phyloP scores from a whole-genome alignment of 495 filamentous ascomycete genomes.

The Penicillium psychrofluorescens region DNA sequence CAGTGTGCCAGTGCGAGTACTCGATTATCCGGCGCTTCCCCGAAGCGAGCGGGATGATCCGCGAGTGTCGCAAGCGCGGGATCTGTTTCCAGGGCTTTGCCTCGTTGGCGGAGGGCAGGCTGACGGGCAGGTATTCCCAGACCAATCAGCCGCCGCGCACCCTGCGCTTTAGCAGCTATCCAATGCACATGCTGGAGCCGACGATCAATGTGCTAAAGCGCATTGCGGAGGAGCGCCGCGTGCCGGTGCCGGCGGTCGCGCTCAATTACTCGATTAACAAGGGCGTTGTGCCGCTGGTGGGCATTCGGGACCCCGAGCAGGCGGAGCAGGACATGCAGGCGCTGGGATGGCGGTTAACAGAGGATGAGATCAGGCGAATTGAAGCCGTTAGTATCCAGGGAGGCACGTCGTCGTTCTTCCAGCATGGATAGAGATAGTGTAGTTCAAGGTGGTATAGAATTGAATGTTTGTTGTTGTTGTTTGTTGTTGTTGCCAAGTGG shows the following conservation, averaged over 20 bases:
- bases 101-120: slow-evolving; percentile 12
- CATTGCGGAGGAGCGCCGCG: slow-evolving; percentile 17
- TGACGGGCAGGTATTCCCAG: slow-evolving; percentile 18
- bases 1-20: slow-evolving; percentile 20
- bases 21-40: slow-evolving; percentile 17
- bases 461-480: no score
- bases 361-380: slow-evolving; percentile 17
- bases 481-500: no score
- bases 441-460: no score
- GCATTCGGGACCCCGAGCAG: slow-evolving; percentile 13
- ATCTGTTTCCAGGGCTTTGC: slow-evolving; percentile 23
- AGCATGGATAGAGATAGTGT: slow-evolving; percentile 12
- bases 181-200: slow-evolving; percentile 19
- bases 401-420: slow-evolving; percentile 10
- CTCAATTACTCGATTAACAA: slow-evolving; percentile 35
- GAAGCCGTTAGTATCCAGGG: slow-evolving; percentile 17
- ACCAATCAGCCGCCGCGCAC: slow-evolving; percentile 10
- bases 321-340: slow-evolving; percentile 19
- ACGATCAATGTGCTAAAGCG: slow-evolving; percentile 18
- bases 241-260: slow-evolving; percentile 26
- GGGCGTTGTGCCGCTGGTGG: slow-evolving; percentile 14
- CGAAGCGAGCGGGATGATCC: slow-evolving; percentile 16
- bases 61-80: slow-evolving; percentile 12
- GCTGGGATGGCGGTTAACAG: slow-evolving; percentile 17
- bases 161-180: slow-evolving; percentile 20